Evolutionary conservation across 768 basidiomycete genomes (phyloP).

Genomic region (Leccinum ochraceum): DNA sequence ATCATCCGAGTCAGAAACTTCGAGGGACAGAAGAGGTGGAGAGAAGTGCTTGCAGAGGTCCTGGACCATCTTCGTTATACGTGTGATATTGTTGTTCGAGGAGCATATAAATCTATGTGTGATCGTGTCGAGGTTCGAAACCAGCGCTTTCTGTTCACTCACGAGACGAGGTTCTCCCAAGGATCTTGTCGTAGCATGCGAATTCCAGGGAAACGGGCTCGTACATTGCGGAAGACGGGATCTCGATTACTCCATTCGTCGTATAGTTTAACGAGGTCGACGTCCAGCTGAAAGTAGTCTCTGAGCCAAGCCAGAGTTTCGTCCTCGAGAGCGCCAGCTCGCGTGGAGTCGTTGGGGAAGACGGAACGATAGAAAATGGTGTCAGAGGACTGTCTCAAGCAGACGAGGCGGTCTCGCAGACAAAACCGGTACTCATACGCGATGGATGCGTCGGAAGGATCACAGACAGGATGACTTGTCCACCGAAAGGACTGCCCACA

Average conservation of each 20-base stretch:
- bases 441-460: conserved; percentile 17
- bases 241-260: conserved; percentile 74
- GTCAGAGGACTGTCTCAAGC: conserved; percentile 69
- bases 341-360: conserved; percentile 48
- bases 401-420: conserved; percentile 80
- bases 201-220: conserved; percentile 74
- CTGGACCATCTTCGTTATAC: conserved; percentile 94
- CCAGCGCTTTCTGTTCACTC: conserved; percentile 35
- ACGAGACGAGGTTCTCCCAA: conserved; percentile 96
- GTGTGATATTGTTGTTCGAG: conserved; percentile 93
- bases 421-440: conserved; percentile 79
- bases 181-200: conserved; percentile 90
- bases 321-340: conserved; percentile 44
- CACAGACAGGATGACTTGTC: conserved; percentile 43
- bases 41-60: conserved; percentile 79
- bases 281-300: conserved; percentile 88
- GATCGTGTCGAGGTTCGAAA: conserved; percentile 13
- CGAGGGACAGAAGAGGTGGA: conserved; percentile 56
- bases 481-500: conserved; percentile 90
- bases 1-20: conserved; percentile 29
- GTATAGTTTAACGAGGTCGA: conserved; percentile 75
- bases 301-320: conserved; percentile 75
- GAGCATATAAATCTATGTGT: conserved; percentile 89
- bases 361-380: conserved; percentile 70
- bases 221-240: conserved; percentile 66